Evolutionary conservation across 2,329 filamentous ascomycete genomes (phyloP).

Genomic region (Xenosphaeropsis pyriputrescens): DNA sequence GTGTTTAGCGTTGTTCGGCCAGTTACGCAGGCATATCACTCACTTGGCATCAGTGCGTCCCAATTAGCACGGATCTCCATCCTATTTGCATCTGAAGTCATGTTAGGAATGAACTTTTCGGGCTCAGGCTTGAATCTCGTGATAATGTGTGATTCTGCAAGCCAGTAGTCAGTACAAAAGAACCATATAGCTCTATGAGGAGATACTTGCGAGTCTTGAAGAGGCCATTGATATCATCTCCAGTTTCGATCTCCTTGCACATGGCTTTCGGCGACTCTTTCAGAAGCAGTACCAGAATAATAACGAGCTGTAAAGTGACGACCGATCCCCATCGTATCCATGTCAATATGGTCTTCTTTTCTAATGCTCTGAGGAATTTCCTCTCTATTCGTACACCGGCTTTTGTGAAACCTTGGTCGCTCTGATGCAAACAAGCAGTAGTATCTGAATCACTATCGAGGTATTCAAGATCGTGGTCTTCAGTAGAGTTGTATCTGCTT

Average conservation of each 20-base stretch:
- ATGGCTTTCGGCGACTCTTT: slow-evolving; percentile 6
- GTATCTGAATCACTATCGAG: too few species aligned
- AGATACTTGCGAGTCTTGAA: slow-evolving; percentile 15
- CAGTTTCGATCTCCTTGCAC: slow-evolving; percentile 12
- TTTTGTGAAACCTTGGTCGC: too few species aligned
- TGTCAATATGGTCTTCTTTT: slow-evolving; percentile 5
- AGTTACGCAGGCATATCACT: neutral
- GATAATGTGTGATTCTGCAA: slow-evolving; percentile 12
- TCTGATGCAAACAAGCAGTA: too few species aligned
- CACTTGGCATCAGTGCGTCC: slow-evolving; percentile 19
- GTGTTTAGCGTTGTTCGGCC: neutral
- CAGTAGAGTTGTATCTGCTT: too few species aligned
- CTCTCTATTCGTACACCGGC: too few species aligned
- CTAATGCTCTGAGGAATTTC: too few species aligned
- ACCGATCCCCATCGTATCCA: slow-evolving; percentile 15
- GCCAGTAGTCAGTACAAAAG: neutral
- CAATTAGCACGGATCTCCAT: slow-evolving; percentile 17
- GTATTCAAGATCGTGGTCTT: too few species aligned
- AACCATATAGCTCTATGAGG: neutral
- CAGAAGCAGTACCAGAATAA: slow-evolving; percentile 12
- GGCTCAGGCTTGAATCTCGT: slow-evolving; percentile 15
- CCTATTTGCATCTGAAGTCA: slow-evolving; percentile 15
- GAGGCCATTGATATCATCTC: slow-evolving; percentile 19
- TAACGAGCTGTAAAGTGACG: slow-evolving; percentile 13
- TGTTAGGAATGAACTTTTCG: slow-evolving; percentile 18